Base-by-base conservation (phyloP, 1,284 basidiomycete species). In the Rhodotorula sp. region DNA sequence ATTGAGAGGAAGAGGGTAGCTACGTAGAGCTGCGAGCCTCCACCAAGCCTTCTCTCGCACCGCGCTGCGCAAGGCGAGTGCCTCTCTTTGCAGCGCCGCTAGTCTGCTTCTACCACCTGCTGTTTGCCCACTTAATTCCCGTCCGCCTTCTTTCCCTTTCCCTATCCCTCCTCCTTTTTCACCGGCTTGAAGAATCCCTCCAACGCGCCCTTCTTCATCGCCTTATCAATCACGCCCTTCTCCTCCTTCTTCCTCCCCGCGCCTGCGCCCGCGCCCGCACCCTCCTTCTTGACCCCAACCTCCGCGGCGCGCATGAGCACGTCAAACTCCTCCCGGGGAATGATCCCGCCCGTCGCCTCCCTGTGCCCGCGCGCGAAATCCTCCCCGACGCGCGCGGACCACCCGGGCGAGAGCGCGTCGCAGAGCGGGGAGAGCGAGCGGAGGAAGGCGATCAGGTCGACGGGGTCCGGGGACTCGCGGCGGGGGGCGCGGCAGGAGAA, bases 271-370 rank as follows among this genome's bases (percentile, higher is more conserved):
- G 27, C n/a, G 2, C 10, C 39, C 29, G 27, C n/a, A n/a, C 58
- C 63, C 13, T 57, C 59, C 50, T 71, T 68, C 58, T 69, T 72
- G 29, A 72, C 70, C 9, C 70, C 66, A 13, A 72, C 19, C 46
- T 72, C 63, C 29, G 61, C 41, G 22, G 66, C 70, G 34, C 44
- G 27, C 55, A 66, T 50, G 39, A 72, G 39, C 32, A 66, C 59
- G 13, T 66, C 66, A 25, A 66, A 72, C 60, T 72, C 70, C 6
- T 62, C 80, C 70, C 76, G 76, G 1, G 73, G 66, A 41, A 82
- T 82, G 58, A 83, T 82, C 17, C 82, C 82, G 3, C 82, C 82
- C 13, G 82, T 82, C 15, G 82, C 82, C 73, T 83, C 82, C 46
- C 81, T 80, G 66, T 82, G 82, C 4, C 82, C 82, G 51, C 82